These are phyloP conservation scores for Candida khao-thaluensis DNA, from an alignment of 805 yeast species.

Conservation along the genomic window DNA sequence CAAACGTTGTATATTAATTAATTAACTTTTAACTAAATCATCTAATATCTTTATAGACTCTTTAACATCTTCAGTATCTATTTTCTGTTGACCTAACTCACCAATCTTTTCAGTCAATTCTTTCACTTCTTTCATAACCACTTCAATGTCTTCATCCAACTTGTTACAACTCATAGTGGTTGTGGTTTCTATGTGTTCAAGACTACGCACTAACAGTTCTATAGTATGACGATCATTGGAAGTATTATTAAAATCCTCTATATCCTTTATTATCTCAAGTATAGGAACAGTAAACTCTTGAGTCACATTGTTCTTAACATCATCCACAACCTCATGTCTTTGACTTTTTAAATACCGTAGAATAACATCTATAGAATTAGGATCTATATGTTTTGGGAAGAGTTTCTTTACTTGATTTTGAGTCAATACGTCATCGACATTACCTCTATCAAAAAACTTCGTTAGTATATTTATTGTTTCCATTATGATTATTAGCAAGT, in stretches of 20 bases:
- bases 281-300: constrained; percentile 26
- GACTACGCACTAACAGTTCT: constrained; percentile 8
- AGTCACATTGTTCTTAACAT: constrained; percentile 15
- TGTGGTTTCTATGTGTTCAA: constrained; percentile 2
- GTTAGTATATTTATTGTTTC: constrained; percentile 13
- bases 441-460: constrained; percentile 12
- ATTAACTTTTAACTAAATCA: neutral
- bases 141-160: constrained; percentile 12
- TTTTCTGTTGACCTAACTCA: neutral
- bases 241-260: constrained; percentile 6
- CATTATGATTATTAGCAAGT: constrained; percentile 8
- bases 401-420: constrained; percentile 10
- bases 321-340: constrained; percentile 7
- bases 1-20: too few relatives aligned
- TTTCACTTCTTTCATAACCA: constrained; percentile 8
- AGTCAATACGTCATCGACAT: constrained; percentile 11
- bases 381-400: constrained; percentile 13
- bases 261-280: constrained; percentile 10
- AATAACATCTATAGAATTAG: constrained; percentile 10
- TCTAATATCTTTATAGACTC: constrained; percentile 6
- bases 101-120: constrained; percentile 5
- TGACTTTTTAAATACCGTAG: constrained; percentile 5
- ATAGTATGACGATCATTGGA: constrained; percentile 6
- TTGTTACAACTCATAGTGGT: constrained; percentile 1
- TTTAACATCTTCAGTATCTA: constrained; percentile 1